A percentile compares a stretch with the other conserved stretches of the same genome.
Evolutionary conservation across 2,329 filamentous ascomycete genomes (phyloP).

Genomic region (Pseudopyricularia cyperi): DNA sequence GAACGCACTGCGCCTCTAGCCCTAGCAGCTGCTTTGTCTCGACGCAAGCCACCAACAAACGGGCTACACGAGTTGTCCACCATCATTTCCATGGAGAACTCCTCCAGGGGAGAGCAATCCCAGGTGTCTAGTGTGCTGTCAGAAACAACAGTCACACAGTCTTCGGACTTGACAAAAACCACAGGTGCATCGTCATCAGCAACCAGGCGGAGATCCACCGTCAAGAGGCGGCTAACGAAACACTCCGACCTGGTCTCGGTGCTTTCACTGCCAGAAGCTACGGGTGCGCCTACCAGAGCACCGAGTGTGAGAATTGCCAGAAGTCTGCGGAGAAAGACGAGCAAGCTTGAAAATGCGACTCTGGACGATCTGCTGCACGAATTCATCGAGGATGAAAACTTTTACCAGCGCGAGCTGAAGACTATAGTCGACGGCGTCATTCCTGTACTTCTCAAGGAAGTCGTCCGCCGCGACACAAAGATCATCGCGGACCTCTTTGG

Average conservation of each 20-base stretch:
- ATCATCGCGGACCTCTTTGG: constrained; percentile 56
- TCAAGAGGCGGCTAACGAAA: constrained; percentile 71
- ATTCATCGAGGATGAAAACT: constrained; percentile 68
- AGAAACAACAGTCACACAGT: constrained; percentile 39
- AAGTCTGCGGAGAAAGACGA: constrained; percentile 64
- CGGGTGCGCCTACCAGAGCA: constrained; percentile 25
- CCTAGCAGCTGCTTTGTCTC: constrained; percentile 10
- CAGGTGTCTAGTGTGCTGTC: constrained; percentile 37
- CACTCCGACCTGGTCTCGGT: constrained; percentile 93
- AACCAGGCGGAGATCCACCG: constrained; percentile 21
- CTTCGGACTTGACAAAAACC: constrained; percentile 33
- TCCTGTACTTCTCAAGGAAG: constrained; percentile 76
- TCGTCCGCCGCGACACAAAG: constrained; percentile 57
- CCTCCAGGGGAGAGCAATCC: constrained; percentile 29
- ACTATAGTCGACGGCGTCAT: constrained; percentile 92
- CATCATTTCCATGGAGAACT: constrained; percentile 36
- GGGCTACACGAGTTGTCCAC: constrained; percentile 44
- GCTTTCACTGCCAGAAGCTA: constrained; percentile 57
- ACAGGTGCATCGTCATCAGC: constrained; percentile 10
- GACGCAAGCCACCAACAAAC: constrained; percentile 32
- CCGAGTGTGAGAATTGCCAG: constrained; percentile 49
- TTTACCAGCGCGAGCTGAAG: constrained; percentile 82
- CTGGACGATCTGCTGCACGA: constrained; percentile 67
- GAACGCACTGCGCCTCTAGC: constrained; percentile 10
- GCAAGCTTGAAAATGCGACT: constrained; percentile 52